Evolutionary conservation across 495 filamentous ascomycete species (phyloP), one percentile per base, ranked within the genome.

Genomic region (Penicillium atrosanguineum): DNA sequence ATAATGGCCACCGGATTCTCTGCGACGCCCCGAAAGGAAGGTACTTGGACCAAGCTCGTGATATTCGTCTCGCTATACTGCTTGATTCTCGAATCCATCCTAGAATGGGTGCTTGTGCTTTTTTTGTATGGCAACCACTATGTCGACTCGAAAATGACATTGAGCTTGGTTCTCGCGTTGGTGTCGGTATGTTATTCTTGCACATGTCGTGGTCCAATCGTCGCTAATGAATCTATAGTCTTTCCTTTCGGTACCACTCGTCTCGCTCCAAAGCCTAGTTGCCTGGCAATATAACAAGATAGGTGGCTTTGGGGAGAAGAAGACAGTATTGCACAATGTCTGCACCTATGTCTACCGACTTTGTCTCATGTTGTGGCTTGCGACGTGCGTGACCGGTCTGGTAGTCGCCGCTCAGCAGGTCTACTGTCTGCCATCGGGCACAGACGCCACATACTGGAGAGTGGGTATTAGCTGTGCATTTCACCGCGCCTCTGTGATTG

Each of bases 251-350:
- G 59, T 76, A 1, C 70, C 74, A 0, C 63, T 76, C 15, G 63
- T 72, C 4, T 59, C 59, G n/a, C 60, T 77, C 4, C 74, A 77
- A 29, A 76, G 71, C 44, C 48, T 77, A 19, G 71, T 77, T 36
- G 70, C 72, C 2, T 76, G 72, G 72, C 74, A 77, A 45, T 74
- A 74, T 45, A 72, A 74, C 44, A 68, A 67, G 14, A 69, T 72
- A 20, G 53, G 60, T 21, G 69, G 70, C n/a, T 71, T 70, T 51
- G 63, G 61, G 11, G 55, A 62, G 14, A 69, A 73, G 26, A 74
- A 72, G 42, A 62, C 64, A 6, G 51, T 70, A 5, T 45, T 78
- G 21, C 66, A 68, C 39, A 69, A 67, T 48, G 55, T 60, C 6
- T 78, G 71, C 61, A 74, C 68, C 14, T 72, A 75, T 52, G 56